Base-by-base conservation (phyloP, 441 rosid species). In the Pelargonium fulgidum region DNA sequence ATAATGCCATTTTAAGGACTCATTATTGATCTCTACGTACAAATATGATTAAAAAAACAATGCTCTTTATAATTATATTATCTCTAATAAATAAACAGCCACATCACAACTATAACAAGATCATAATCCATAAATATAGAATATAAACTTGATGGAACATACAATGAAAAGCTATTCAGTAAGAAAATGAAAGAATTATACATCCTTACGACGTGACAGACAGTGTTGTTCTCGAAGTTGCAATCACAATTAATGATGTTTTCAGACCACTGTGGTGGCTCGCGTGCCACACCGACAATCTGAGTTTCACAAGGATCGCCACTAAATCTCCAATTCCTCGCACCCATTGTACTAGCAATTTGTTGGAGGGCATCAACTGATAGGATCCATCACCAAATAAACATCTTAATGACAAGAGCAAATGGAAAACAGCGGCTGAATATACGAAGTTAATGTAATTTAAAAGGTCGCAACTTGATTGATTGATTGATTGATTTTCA, bases 281-380 rank as follows among this genome's bases (percentile, higher is more conserved):
- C 80, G 45, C 48, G 80, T 5, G 85, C 81, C 65, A 83, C 54
- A 67, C 96, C 91, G 68, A 80, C 84, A 73, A 4, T 63, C 76
- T 75, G 78, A 69, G 86, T 17, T 47, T 73, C 12, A 73, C 92
- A 89, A 17, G 76, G 61, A 33, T 81, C 85, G 56, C 84, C 83
- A 85, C 85, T 75, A 68, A 87, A 89, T 78, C 82, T 69, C 91
- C 92, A 87, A 77, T 58, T 69, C 50, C 52, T 82, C 1, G 87
- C 80, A 26, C 96, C 96, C 90, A 87, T 36, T 26, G 80, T 67
- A 36, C 69, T 80, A 6, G 75, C 76, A 63, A 86, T 85, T 82
- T 89, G 75, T 36, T 74, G 78, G 64, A 89, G 82, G 70, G 84
- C 87, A 73, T 83, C 91, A 80, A 86, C 96, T 86, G 67, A 50